Percentiles rank a stretch among this genome's conserved stretches.
These are phyloP conservation scores for Puccinia sorghi DNA, from an alignment of 1,284 basidiomycete species.

Conservation along the genomic window DNA sequence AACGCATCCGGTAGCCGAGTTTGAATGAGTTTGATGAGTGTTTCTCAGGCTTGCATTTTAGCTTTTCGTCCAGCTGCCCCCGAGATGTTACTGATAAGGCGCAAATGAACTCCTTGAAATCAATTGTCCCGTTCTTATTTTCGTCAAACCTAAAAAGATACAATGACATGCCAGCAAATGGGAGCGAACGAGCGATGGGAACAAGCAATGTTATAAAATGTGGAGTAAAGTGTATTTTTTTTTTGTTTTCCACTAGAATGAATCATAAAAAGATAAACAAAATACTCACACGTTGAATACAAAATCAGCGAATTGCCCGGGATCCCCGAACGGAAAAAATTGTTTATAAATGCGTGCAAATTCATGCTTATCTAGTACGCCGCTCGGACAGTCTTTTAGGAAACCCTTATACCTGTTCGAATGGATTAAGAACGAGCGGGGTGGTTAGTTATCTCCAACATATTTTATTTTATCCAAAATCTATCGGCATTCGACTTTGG, in stretches of 20 bases:
- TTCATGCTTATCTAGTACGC: slow-evolving; percentile 91
- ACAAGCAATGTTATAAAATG: slow-evolving; percentile 56
- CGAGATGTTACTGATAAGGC: slow-evolving; percentile 92
- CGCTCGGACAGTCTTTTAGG: slow-evolving; percentile 96
- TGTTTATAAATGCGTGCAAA: slow-evolving; percentile 99
- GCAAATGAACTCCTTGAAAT: slow-evolving; percentile 84
- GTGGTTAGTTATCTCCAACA: slow-evolving; percentile 23
- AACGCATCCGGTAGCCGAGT: background rate
- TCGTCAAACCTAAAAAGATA: slow-evolving; percentile 13
- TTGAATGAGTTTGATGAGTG: background rate
- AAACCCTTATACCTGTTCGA: slow-evolving; percentile 90
- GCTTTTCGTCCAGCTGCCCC: slow-evolving; percentile 93
- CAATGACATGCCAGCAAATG: slow-evolving; percentile 57
- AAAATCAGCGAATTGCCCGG: slow-evolving; percentile 93
- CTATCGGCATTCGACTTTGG: background rate
- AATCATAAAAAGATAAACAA: background rate
- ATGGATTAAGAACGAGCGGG: background rate
- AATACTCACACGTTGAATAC: slow-evolving; percentile 73
- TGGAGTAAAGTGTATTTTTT: slow-evolving; percentile 72
- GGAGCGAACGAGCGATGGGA: slow-evolving; percentile 68
- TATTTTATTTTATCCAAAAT: slow-evolving; percentile 46
- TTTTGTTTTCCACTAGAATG: background rate
- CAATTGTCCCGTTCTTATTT: slow-evolving; percentile 57
- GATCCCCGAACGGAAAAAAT: slow-evolving; percentile 84
- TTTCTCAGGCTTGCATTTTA: slow-evolving; percentile 74